Conservation (phyloP, 257 asterid species). For the Nemophila menziesii region DNA sequence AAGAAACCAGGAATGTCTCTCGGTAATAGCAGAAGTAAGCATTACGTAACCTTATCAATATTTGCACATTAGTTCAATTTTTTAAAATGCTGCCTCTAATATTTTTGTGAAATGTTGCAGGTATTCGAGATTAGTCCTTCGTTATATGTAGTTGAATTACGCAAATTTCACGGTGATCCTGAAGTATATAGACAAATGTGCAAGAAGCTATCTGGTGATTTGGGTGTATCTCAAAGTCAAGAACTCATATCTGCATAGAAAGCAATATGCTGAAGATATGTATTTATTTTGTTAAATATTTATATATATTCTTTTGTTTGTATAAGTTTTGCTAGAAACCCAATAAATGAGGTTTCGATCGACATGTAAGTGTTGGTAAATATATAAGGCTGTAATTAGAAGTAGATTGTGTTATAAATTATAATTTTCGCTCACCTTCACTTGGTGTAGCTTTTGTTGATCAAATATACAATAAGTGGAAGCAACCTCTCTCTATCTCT, state of each 20-base stretch:
- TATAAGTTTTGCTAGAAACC: not conserved
- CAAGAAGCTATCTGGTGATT: conserved; percentile 56
- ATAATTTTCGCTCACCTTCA: not conserved
- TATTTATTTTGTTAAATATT: not conserved
- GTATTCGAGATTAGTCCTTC: conserved; percentile 83
- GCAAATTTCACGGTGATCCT: conserved; percentile 63
- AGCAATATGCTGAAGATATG: not conserved
- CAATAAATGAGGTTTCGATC: not conserved
- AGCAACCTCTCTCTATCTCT: not conserved
- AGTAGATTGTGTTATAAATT: not conserved
- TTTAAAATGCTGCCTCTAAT: not conserved
- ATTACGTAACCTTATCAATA: not conserved
- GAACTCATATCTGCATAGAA: conserved; percentile 18
- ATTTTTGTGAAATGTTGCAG: conserved; percentile 26
- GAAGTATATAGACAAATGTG: conserved; percentile 81
- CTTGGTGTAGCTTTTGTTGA: not conserved
- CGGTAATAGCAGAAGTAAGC: conserved; percentile 74
- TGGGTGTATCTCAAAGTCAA: conserved; percentile 54
- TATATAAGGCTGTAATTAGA: not conserved
- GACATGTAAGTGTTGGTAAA: not conserved
- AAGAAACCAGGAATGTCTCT: conserved; percentile 42
- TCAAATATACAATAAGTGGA: not conserved
- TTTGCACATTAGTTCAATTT: not conserved
- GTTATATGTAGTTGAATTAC: conserved; percentile 68
- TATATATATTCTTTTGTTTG: not conserved